Evolutionary conservation across 192 early-diverging fungal species (phyloP).

Genomic region (Coemansia sp.): DNA sequence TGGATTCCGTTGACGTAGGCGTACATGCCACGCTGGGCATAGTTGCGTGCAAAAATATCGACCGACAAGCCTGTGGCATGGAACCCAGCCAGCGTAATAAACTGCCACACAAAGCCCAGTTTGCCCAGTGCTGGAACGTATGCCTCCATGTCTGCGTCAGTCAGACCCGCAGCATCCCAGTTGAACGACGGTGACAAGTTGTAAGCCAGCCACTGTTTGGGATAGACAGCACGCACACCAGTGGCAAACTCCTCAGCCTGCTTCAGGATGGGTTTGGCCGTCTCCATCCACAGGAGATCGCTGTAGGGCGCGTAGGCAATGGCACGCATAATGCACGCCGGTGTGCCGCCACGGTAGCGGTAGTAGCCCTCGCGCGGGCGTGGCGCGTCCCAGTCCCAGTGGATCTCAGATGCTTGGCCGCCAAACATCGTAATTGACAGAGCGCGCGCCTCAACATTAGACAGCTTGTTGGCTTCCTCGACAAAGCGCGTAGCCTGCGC

Average conservation of each 20-base stretch:
- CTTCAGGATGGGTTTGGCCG: slow-evolving; percentile 86
- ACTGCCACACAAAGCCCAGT: slow-evolving; percentile 97
- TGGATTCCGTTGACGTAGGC: slow-evolving; percentile 93
- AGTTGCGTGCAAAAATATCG: slow-evolving; percentile 85
- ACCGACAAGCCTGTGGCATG: slow-evolving; percentile 87
- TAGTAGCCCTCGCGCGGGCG: slow-evolving; percentile 94
- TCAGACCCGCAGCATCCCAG: slow-evolving; percentile 96
- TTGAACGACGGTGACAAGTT: slow-evolving; percentile 98
- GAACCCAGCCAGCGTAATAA: slow-evolving; percentile 95
- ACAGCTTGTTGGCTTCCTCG: slow-evolving; percentile 59
- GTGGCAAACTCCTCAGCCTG: slow-evolving; percentile 90
- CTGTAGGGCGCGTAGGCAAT: slow-evolving; percentile 85
- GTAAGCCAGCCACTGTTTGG: slow-evolving; percentile 88
- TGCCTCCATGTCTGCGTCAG: slow-evolving; percentile 80
- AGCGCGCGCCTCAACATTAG: slow-evolving; percentile 80
- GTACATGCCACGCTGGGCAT: slow-evolving; percentile 85
- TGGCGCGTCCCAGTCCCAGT: slow-evolving; percentile 90
- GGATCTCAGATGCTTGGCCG: slow-evolving; percentile 51
- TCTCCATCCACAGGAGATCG: slow-evolving; percentile 97
- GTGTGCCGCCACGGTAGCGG: slow-evolving; percentile 94
- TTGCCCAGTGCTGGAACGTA: slow-evolving; percentile 82
- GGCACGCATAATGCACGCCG: slow-evolving; percentile 80
- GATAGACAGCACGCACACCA: slow-evolving; percentile 77
- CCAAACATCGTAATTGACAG: slow-evolving; percentile 65
- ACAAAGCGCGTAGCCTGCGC: slow-evolving; percentile 56